Conservation (phyloP, 1,284 basidiomycete species). For the Hymenochaete sp. region DNA sequence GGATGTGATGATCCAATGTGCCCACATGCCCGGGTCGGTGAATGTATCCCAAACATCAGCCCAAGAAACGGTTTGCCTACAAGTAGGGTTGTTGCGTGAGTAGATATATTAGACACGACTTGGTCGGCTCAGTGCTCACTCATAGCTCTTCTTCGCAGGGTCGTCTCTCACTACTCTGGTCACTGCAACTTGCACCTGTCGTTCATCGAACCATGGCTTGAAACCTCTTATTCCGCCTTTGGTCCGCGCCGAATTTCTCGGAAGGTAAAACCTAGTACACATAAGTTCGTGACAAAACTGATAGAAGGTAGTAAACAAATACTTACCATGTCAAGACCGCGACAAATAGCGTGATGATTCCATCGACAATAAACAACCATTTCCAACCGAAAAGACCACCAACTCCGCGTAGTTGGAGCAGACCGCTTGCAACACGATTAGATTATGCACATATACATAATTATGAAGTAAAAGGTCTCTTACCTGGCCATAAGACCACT, state of each 20-base stretch:
- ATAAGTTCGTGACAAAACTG: neutral
- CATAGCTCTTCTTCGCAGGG: slow-evolving; percentile 29
- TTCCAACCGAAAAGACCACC: slow-evolving; percentile 33
- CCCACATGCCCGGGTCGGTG: slow-evolving; percentile 29
- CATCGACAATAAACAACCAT: slow-evolving; percentile 34
- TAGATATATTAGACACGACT: neutral
- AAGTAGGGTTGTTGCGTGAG: neutral
- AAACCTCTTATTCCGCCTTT: slow-evolving; percentile 27
- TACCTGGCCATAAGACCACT: slow-evolving; percentile 30
- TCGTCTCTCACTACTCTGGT: slow-evolving; percentile 31
- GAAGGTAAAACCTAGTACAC: slow-evolving; percentile 32
- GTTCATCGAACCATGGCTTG: slow-evolving; percentile 28
- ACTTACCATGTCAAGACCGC: slow-evolving; percentile 28
- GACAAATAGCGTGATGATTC: slow-evolving; percentile 29
- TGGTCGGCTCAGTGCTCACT: slow-evolving; percentile 21
- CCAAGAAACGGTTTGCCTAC: slow-evolving; percentile 28
- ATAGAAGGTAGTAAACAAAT: neutral
- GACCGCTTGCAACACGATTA: slow-evolving; percentile 21
- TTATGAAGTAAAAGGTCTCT: no score
- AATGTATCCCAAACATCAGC: slow-evolving; percentile 29
- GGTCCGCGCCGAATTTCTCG: slow-evolving; percentile 24
- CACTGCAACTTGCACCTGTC: slow-evolving; percentile 29
- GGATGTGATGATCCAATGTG: slow-evolving; percentile 29
- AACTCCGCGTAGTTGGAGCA: slow-evolving; percentile 29
- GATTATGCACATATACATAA: neutral